These are phyloP conservation scores for Lachancea lanzarotensis DNA, from an alignment of 805 yeast species.

Conservation along the genomic window DNA sequence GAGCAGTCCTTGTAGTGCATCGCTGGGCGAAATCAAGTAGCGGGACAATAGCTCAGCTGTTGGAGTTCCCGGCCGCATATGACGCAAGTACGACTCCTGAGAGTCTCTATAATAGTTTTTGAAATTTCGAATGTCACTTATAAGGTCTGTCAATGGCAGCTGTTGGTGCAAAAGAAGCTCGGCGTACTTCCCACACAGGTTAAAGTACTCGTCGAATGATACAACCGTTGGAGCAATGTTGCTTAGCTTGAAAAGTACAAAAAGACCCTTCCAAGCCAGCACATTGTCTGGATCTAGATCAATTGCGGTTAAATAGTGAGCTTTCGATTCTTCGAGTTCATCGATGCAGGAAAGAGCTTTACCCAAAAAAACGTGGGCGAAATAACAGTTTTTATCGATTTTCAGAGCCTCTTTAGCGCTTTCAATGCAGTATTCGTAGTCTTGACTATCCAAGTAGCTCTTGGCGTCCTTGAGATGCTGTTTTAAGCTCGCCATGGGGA, in stretches of 20 bases:
- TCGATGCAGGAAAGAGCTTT: slow-evolving; percentile 51
- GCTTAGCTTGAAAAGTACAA: slow-evolving; percentile 35
- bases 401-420: slow-evolving; percentile 49
- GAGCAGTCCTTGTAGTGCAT: slow-evolving; percentile 40
- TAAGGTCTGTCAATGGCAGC: slow-evolving; percentile 42
- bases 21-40: slow-evolving; percentile 41
- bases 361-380: slow-evolving; percentile 66
- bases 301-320: slow-evolving; percentile 45
- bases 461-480: slow-evolving; percentile 43
- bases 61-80: slow-evolving; percentile 49
- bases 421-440: slow-evolving; percentile 57
- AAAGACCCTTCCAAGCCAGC: slow-evolving; percentile 78
- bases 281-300: slow-evolving; percentile 44
- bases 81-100: slow-evolving; percentile 43
- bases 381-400: slow-evolving; percentile 50
- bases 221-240: slow-evolving; percentile 33
- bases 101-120: slow-evolving; percentile 35
- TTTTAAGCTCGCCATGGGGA: slow-evolving; percentile 31
- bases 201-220: slow-evolving; percentile 38
- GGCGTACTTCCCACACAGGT: slow-evolving; percentile 40
- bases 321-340: slow-evolving; percentile 35
- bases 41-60: slow-evolving; percentile 48
- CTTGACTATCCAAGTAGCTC: slow-evolving; percentile 45
- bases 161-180: slow-evolving; percentile 38
- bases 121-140: slow-evolving; percentile 42